Percentiles rank a stretch among this genome's conserved stretches.
phyloP scores from a whole-genome alignment of 2,329 filamentous ascomycete genomes.

The Ceratocystis cacaofunesta region DNA sequence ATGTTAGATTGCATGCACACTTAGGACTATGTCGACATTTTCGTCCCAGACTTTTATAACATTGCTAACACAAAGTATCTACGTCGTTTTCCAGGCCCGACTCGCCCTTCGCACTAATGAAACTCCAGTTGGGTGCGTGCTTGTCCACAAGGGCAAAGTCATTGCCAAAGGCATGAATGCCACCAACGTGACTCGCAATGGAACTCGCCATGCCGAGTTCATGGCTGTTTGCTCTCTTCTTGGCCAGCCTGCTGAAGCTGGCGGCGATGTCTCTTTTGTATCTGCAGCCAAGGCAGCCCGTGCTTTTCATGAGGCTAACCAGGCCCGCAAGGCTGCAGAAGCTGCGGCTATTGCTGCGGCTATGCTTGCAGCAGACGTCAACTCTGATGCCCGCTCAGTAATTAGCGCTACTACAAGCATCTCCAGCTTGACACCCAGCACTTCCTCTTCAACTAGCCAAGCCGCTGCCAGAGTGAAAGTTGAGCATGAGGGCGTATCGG shows the following conservation, averaged over 20 bases:
- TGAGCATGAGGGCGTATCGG: constrained; percentile 20
- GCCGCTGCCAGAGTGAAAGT: constrained; percentile 14
- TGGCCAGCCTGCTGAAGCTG: constrained; percentile 22
- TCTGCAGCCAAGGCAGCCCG: constrained; percentile 19
- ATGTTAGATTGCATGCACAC: not conserved
- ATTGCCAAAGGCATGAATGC: constrained; percentile 93
- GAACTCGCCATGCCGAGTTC: constrained; percentile 90
- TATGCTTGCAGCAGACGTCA: constrained; percentile 9
- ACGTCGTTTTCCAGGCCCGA: constrained; percentile 49
- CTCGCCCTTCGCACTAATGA: constrained; percentile 74
- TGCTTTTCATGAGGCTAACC: constrained; percentile 18
- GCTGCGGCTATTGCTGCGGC: constrained; percentile 27
- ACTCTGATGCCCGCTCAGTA: constrained; percentile 12
- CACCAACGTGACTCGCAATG: constrained; percentile 79
- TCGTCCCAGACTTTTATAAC: too few relatives aligned
- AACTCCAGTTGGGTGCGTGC: constrained; percentile 90
- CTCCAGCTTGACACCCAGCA: constrained; percentile 12
- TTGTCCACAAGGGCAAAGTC: constrained; percentile 64
- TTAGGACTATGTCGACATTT: too few relatives aligned
- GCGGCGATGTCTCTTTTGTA: constrained; percentile 14
- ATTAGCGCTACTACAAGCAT: constrained; percentile 10
- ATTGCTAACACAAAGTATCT: not conserved
- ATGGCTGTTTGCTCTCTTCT: constrained; percentile 56
- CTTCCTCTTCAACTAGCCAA: constrained; percentile 13
- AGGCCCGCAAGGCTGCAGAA: constrained; percentile 21